phyloP scores from a whole-genome alignment of 2,329 filamentous ascomycete genomes.

The Nothopassalora personata region DNA sequence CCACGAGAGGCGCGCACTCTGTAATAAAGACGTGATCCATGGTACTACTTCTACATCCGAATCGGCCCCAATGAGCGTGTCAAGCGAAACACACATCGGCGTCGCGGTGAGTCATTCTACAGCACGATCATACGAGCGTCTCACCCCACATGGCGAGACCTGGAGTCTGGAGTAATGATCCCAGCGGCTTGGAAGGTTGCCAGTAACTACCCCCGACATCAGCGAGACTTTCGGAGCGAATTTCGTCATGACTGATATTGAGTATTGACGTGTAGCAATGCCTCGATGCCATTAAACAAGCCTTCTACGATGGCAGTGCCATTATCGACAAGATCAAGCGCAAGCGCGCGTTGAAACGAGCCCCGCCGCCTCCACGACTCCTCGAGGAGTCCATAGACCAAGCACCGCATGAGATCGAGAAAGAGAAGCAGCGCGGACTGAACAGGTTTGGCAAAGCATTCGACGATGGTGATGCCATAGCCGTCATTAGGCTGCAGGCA shows the following conservation, averaged over 20 bases:
- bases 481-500: slow-evolving; percentile 29
- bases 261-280: slow-evolving; percentile 17
- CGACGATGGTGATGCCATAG: slow-evolving; percentile 29
- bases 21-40: slow-evolving; percentile 1
- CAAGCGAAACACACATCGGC: slow-evolving; percentile 14
- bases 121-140: background rate
- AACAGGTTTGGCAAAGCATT: slow-evolving; percentile 29
- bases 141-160: background rate
- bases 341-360: slow-evolving; percentile 26
- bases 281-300: slow-evolving; percentile 24
- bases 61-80: slow-evolving; percentile 7
- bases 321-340: slow-evolving; percentile 32
- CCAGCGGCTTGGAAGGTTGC: slow-evolving; percentile 1
- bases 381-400: slow-evolving; percentile 30
- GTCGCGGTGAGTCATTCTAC: slow-evolving; percentile 13
- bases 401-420: slow-evolving; percentile 31
- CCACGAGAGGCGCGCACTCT: slow-evolving; percentile 3
- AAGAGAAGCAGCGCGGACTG: slow-evolving; percentile 29
- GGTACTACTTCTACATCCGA: background rate
- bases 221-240: background rate
- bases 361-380: slow-evolving; percentile 26
- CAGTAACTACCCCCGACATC: background rate
- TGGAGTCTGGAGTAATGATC: background rate
- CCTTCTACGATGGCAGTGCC: slow-evolving; percentile 27
- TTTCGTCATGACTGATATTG: slow-evolving; percentile 3